Percentiles rank a stretch among this genome's conserved stretches.
These are phyloP conservation scores for Colletotrichum orchidophilum DNA, from an alignment of 2,329 filamentous ascomycete genomes.

Conservation along the genomic window DNA sequence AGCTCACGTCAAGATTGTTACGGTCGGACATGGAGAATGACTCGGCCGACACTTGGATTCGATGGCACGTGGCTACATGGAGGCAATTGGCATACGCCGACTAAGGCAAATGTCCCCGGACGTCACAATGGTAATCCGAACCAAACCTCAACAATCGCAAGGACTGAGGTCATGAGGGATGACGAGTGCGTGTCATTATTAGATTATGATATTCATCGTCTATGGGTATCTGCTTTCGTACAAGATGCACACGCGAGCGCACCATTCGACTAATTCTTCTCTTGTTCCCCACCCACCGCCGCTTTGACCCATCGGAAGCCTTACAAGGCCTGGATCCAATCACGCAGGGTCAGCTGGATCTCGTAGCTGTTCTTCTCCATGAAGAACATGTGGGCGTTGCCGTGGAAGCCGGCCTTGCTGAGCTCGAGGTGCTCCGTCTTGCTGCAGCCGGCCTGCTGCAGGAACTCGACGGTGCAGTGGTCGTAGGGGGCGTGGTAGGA, in stretches of 20 bases:
- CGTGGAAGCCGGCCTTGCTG: constrained; percentile 48
- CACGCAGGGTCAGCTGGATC: constrained; percentile 41
- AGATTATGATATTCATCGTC: constrained; percentile 16
- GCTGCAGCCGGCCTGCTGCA: constrained; percentile 53
- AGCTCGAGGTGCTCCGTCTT: constrained; percentile 47
- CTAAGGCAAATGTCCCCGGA: neutral
- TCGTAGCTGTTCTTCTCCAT: constrained; percentile 57
- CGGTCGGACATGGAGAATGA: neutral
- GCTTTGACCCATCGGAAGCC: neutral
- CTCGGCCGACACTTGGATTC: neutral
- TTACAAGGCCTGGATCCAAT: constrained; percentile 36
- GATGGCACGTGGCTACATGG: neutral
- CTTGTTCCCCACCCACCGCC: neutral
- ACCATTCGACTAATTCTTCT: neutral
- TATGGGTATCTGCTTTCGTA: constrained; percentile 21
- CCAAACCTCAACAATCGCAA: neutral
- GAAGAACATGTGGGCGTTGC: constrained; percentile 60
- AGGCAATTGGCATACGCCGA: neutral
- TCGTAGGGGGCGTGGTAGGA: constrained; percentile 58
- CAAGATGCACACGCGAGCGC: neutral
- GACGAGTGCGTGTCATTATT: neutral
- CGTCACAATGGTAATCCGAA: neutral
- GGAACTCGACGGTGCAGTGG: constrained; percentile 50
- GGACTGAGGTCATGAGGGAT: neutral
- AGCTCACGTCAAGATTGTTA: neutral